Percentiles rank a stretch among this genome's conserved stretches.
phyloP scores from a whole-genome alignment of 352 stramenopile genomes.

The Phytophthora pistaciae region DNA sequence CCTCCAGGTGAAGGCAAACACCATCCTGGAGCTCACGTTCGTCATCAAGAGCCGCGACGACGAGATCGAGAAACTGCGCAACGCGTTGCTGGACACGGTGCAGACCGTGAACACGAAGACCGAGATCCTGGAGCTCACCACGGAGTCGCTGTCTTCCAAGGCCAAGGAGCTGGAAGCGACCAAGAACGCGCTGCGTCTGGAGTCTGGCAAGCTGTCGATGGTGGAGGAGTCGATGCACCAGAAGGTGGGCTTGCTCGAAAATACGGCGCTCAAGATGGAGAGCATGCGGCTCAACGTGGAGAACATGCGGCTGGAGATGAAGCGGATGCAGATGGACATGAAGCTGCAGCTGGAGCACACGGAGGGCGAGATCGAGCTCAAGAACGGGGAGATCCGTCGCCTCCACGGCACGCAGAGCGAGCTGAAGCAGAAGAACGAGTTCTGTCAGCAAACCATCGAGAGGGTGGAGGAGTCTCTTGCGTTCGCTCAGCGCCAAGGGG shows the following conservation, averaged over 20 bases:
- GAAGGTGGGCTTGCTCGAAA: conserved; percentile 69
- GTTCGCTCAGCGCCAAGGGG: conserved; percentile 43
- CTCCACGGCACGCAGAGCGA: conserved; percentile 60
- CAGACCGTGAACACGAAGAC: conserved; percentile 66
- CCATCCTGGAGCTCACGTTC: conserved; percentile 79
- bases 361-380: conserved; percentile 74
- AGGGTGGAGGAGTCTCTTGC: conserved; percentile 55
- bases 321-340: conserved; percentile 81
- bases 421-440: conserved; percentile 68
- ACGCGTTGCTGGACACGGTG: conserved; percentile 59
- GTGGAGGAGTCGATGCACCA: conserved; percentile 74
- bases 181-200: conserved; percentile 57
- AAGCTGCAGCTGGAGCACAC: conserved; percentile 75
- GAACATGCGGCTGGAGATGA: conserved; percentile 67
- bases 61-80: conserved; percentile 67
- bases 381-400: conserved; percentile 73
- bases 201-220: conserved; percentile 59
- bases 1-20: conserved; percentile 60
- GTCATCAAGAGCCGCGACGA: conserved; percentile 80
- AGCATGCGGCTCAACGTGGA: conserved; percentile 67
- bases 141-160: conserved; percentile 67
- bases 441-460: conserved; percentile 54
- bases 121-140: conserved; percentile 73
- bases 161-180: conserved; percentile 70
- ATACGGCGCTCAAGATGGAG: conserved; percentile 73